phyloP scores from a whole-genome alignment of 257 asterid genomes.

The Leonotis leonurus region DNA sequence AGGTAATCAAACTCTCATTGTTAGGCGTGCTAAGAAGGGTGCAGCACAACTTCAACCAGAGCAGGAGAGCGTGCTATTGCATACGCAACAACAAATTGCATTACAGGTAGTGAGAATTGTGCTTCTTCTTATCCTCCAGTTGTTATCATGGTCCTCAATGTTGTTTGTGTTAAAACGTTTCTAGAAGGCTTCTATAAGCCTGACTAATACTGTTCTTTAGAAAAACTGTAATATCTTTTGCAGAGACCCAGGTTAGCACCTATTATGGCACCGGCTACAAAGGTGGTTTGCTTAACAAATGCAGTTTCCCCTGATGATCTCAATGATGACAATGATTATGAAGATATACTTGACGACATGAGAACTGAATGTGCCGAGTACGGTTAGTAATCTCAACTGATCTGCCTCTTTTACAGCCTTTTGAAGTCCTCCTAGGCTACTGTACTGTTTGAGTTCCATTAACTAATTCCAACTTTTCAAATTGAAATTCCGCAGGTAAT shows the following conservation, averaged over 20 bases:
- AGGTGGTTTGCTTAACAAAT: conserved; percentile 76
- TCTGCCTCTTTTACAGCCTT: neutral
- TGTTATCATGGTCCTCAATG: neutral
- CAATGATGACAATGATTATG: conserved; percentile 66
- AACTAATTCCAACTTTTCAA: neutral
- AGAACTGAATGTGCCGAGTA: conserved; percentile 77
- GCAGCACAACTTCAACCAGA: conserved; percentile 83
- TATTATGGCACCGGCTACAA: conserved; percentile 45
- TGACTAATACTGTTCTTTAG: neutral
- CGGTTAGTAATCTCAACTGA: conserved; percentile 23
- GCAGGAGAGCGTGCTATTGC: conserved; percentile 84
- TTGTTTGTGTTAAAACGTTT: no score
- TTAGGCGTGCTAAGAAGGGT: conserved; percentile 94
- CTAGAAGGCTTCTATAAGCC: neutral
- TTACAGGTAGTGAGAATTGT: conserved; percentile 51
- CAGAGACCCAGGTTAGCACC: conserved; percentile 76
- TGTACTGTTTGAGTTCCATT: no score
- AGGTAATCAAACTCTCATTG: conserved; percentile 98
- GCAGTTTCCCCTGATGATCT: conserved; percentile 69
- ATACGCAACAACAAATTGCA: conserved; percentile 94
- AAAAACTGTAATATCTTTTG: conserved; percentile 7
- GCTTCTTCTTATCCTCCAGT: neutral
- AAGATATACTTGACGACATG: conserved; percentile 86
- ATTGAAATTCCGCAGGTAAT: conserved; percentile 46
- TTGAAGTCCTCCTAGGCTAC: no score